These are phyloP conservation scores for Mrakia frigida DNA, from an alignment of 768 basidiomycete species.

Conservation along the genomic window DNA sequence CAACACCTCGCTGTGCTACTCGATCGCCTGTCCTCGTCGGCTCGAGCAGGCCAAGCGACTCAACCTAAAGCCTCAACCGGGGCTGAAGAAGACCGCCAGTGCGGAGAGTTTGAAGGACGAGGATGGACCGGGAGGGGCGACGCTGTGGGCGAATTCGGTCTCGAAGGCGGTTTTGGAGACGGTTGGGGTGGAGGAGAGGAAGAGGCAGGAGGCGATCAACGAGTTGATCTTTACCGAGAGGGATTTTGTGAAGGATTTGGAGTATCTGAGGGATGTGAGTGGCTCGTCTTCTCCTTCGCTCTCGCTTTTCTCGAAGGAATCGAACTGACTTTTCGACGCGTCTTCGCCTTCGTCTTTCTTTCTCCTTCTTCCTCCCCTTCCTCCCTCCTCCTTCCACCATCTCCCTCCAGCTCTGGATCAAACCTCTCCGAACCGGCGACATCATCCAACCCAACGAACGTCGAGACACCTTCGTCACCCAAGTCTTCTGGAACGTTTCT, in stretches of 20 bases:
- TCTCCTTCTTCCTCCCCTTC: background rate
- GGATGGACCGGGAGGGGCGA: conserved; percentile 37
- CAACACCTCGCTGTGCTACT: conserved; percentile 89
- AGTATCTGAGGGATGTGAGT: conserved; percentile 65
- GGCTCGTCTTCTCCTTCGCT: background rate
- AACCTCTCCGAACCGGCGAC: conserved; percentile 63
- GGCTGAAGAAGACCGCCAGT: conserved; percentile 75
- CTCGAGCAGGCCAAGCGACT: conserved; percentile 83
- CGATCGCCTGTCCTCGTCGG: conserved; percentile 88
- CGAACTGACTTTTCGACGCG: background rate
- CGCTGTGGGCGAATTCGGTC: conserved; percentile 93
- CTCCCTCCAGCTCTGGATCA: conserved; percentile 74
- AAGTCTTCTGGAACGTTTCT: conserved; percentile 96
- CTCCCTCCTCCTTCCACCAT: too few species aligned
- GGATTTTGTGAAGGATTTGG: conserved; percentile 96
- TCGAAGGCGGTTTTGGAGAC: conserved; percentile 88
- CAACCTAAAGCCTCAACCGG: conserved; percentile 91
- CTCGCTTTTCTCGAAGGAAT: background rate
- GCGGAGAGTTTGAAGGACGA: conserved; percentile 70
- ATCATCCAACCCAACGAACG: conserved; percentile 71
- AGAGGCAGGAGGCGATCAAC: conserved; percentile 94
- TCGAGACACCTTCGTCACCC: conserved; percentile 77
- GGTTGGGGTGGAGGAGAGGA: conserved; percentile 89
- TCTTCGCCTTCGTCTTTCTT: background rate
- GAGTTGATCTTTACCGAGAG: conserved; percentile 91